Evolutionary conservation across 202 grass and related monocot genomes (phyloP).

Genomic region (Eragrostis tef): DNA sequence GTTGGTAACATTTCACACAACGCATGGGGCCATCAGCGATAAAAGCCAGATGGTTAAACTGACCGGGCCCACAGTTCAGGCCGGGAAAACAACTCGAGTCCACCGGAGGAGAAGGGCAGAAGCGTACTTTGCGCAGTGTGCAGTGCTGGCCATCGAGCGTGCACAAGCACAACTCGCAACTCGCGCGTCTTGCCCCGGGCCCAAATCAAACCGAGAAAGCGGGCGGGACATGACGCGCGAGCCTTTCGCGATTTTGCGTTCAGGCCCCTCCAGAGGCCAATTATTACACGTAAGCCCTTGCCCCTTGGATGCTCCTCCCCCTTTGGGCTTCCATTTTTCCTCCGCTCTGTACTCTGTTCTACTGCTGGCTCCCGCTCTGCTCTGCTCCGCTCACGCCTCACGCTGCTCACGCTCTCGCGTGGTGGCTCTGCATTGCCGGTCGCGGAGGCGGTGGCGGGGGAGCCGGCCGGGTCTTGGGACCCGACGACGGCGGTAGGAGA

Average conservation of each 20-base stretch:
- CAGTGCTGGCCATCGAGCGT: too few species aligned
- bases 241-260: slow-evolving; percentile 16
- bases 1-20: too few species aligned
- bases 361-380: neutral
- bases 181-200: neutral
- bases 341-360: neutral
- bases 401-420: slow-evolving; percentile 13
- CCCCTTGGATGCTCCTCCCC: slow-evolving; percentile 28
- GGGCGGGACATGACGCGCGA: neutral
- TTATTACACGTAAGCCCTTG: neutral
- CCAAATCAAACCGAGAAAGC: slow-evolving; percentile 29
- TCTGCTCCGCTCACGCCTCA: neutral
- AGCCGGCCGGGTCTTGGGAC: neutral
- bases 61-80: too few species aligned
- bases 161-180: too few species aligned
- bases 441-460: neutral
- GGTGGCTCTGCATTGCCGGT: slow-evolving; percentile 34
- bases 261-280: fast-evolving
- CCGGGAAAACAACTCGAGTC: too few species aligned
- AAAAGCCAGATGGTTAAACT: too few species aligned
- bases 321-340: neutral
- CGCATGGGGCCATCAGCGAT: too few species aligned
- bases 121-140: too few species aligned
- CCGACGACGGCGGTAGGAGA: slow-evolving; percentile 14
- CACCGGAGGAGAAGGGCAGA: too few species aligned